These are phyloP conservation scores for Kwoniella heveanensis DNA, from an alignment of 768 basidiomycete genomes.

Conservation along the genomic window DNA sequence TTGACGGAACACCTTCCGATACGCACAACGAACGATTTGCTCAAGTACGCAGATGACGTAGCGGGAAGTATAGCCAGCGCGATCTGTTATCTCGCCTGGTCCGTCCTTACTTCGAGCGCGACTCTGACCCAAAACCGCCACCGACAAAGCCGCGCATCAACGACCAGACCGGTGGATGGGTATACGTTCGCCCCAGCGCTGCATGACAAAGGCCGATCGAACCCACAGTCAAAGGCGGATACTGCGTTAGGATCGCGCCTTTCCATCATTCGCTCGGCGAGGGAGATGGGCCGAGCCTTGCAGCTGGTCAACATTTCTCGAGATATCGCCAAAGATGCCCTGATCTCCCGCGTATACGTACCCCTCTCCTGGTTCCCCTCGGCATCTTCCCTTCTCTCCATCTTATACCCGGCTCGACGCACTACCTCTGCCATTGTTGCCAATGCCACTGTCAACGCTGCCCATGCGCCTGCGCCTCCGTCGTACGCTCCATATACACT, in stretches of 20 bases:
- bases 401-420: slow-evolving; percentile 4
- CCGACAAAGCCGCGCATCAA: no score
- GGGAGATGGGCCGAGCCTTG: slow-evolving; percentile 57
- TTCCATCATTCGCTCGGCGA: slow-evolving; percentile 28
- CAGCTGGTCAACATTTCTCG: slow-evolving; percentile 58
- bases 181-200: slow-evolving; percentile 1
- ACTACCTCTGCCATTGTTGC: no score
- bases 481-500: slow-evolving; percentile 35
- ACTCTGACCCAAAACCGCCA: no score
- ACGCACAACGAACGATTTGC: slow-evolving; percentile 49
- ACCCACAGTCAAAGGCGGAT: no score
- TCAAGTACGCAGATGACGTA: slow-evolving; percentile 56
- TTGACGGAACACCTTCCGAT: slow-evolving; percentile 44
- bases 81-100: slow-evolving; percentile 54
- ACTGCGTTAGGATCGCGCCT: neutral
- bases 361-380: slow-evolving; percentile 46
- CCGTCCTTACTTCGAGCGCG: slow-evolving; percentile 14
- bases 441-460: no score
- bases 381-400: neutral
- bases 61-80: slow-evolving; percentile 57
- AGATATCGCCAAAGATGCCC: slow-evolving; percentile 55
- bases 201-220: neutral
- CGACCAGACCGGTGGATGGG: slow-evolving; percentile 28
- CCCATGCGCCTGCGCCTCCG: no score
- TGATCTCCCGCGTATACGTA: slow-evolving; percentile 52